Evolutionary conservation across 179 eudicot species (phyloP).

Genomic region (Gypsophila paniculata): DNA sequence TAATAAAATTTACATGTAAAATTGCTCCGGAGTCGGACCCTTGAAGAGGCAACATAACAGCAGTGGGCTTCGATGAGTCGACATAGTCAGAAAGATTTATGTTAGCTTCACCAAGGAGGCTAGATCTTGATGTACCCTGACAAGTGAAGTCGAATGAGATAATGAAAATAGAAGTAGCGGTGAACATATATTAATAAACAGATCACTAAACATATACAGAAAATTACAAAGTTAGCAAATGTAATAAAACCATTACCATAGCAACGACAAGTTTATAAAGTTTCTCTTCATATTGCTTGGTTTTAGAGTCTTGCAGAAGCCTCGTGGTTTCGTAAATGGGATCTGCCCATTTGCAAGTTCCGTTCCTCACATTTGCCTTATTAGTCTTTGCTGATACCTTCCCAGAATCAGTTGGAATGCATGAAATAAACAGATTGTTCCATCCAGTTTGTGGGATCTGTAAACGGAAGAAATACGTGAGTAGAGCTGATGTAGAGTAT

Average conservation of each 20-base stretch:
- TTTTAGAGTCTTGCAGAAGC: constrained; percentile 83
- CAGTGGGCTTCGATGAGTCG: constrained; percentile 74
- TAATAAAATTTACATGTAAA: constrained; percentile 60
- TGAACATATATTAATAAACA: constrained; percentile 9
- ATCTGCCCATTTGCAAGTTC: constrained; percentile 97
- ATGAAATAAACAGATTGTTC: constrained; percentile 87
- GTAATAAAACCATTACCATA: constrained; percentile 49
- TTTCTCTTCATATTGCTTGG: constrained; percentile 82
- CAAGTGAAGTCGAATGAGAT: constrained; percentile 17
- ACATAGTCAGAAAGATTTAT: constrained; percentile 91
- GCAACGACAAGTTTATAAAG: constrained; percentile 88
- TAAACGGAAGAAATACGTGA: constrained; percentile 18
- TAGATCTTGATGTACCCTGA: constrained; percentile 92
- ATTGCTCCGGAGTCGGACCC: constrained; percentile 82
- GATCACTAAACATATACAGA: not conserved
- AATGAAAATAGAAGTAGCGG: constrained; percentile 9
- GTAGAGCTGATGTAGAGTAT: constrained; percentile 10
- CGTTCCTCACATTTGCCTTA: constrained; percentile 94
- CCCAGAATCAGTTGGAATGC: constrained; percentile 78
- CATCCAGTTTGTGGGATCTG: constrained; percentile 95
- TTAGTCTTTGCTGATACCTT: constrained; percentile 91
- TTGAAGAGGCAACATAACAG: constrained; percentile 67
- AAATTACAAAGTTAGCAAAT: not conserved
- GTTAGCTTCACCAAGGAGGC: constrained; percentile 90
- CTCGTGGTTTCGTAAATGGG: constrained; percentile 97